Evolutionary conservation across 768 basidiomycete species (phyloP).

Genomic region (Kwoniella sp.): DNA sequence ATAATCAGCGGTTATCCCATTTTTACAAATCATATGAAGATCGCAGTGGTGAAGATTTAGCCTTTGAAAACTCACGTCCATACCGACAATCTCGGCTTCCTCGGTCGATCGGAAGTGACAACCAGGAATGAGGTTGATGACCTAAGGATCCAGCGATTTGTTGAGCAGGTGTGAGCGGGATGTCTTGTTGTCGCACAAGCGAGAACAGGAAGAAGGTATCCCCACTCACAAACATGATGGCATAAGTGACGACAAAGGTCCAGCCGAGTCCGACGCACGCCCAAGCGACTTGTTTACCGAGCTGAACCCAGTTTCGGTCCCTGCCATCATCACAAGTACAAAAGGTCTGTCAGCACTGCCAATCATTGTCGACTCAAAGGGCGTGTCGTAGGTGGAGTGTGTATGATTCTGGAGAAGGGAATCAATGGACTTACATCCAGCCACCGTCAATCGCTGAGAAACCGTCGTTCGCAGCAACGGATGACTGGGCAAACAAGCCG

Average conservation of each 20-base stretch:
- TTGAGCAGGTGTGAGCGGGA: background rate
- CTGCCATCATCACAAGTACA: conserved; percentile 16
- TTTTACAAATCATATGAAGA: background rate
- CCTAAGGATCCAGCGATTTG: conserved; percentile 59
- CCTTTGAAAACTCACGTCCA: conserved; percentile 66
- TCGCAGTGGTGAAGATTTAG: too few species aligned
- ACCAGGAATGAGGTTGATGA: conserved; percentile 84
- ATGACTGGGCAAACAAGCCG: conserved; percentile 77
- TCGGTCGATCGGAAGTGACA: conserved; percentile 65
- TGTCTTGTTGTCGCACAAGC: too few species aligned
- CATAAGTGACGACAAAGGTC: conserved; percentile 55
- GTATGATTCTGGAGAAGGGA: conserved; percentile 59
- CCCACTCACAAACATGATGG: conserved; percentile 49
- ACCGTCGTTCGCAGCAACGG: conserved; percentile 80
- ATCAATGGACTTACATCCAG: conserved; percentile 68
- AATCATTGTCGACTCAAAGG: conserved; percentile 1
- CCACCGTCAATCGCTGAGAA: conserved; percentile 68
- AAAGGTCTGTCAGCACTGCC: background rate
- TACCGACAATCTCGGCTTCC: conserved; percentile 66
- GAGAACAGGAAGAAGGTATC: background rate
- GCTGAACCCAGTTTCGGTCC: conserved; percentile 64
- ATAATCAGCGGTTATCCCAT: background rate
- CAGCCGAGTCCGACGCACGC: conserved; percentile 53
- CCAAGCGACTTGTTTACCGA: conserved; percentile 76
- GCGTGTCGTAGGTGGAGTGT: conserved; percentile 58